Percentiles rank a stretch among this genome's conserved stretches.
Evolutionary conservation across 2,329 filamentous ascomycete species (phyloP).

Genomic region (Cladophialophora yegresii): DNA sequence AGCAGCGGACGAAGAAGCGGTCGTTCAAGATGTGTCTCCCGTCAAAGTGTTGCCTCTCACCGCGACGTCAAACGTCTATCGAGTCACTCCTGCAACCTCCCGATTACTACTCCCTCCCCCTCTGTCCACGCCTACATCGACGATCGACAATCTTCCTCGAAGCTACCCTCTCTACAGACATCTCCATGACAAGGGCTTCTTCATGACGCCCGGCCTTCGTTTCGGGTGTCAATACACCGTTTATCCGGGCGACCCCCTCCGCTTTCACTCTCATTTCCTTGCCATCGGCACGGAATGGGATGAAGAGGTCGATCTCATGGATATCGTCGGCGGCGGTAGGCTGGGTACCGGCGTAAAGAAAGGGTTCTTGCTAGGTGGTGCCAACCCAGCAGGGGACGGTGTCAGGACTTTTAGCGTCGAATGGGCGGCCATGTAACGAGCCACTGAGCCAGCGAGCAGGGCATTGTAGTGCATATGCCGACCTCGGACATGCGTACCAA

Average conservation of each 20-base stretch:
- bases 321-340: conserved; percentile 81
- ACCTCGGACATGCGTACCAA: background rate
- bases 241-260: conserved; percentile 90
- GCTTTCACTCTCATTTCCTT: conserved; percentile 94
- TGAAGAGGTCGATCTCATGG: conserved; percentile 78
- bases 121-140: conserved; percentile 32
- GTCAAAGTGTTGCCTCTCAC: conserved; percentile 6
- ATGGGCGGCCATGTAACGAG: conserved; percentile 81
- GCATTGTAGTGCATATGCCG: background rate
- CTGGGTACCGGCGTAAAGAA: conserved; percentile 96
- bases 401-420: conserved; percentile 81
- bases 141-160: conserved; percentile 44
- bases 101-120: conserved; percentile 48
- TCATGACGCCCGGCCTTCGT: conserved; percentile 84
- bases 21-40: conserved; percentile 7
- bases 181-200: conserved; percentile 77
- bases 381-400: conserved; percentile 37
- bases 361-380: conserved; percentile 80
- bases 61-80: conserved; percentile 21
- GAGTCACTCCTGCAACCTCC: conserved; percentile 55
- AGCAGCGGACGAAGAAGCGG: background rate
- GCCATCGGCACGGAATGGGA: conserved; percentile 85
- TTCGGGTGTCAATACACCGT: conserved; percentile 94
- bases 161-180: conserved; percentile 78
- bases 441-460: background rate